Percentiles rank a stretch among this genome's conserved stretches.
Conservation (phyloP, 2,329 filamentous ascomycete species). For the Hymenoscyphus albidus region DNA sequence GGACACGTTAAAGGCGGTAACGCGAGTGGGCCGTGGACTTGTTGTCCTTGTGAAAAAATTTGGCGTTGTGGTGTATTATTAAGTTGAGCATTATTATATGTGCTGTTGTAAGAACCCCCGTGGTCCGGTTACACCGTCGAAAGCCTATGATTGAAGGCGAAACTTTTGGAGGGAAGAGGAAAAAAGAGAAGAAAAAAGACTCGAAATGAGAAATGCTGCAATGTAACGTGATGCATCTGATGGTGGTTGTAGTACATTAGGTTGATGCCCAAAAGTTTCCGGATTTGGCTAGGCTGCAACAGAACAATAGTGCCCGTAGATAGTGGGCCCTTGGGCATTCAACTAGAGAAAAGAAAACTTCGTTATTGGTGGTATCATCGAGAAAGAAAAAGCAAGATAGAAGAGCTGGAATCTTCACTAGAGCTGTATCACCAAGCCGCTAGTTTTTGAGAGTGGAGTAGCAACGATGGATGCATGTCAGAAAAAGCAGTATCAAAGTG, state of each 20-base stretch:
- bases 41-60: not conserved
- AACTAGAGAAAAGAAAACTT: slow-evolving; percentile 13
- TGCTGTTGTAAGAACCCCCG: not conserved
- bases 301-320: not conserved
- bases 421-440: slow-evolving; percentile 8
- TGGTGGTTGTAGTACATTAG: slow-evolving; percentile 14
- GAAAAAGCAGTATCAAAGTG: slow-evolving; percentile 10
- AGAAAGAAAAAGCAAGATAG: slow-evolving; percentile 15
- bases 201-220: not conserved
- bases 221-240: slow-evolving; percentile 7
- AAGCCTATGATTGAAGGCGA: not conserved
- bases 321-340: not conserved
- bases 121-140: not conserved
- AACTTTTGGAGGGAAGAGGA: slow-evolving; percentile 7
- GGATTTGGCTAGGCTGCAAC: not conserved
- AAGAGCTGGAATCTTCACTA: slow-evolving; percentile 10
- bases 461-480: not conserved
- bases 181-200: not conserved
- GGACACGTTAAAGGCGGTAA: not conserved
- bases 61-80: not conserved
- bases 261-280: slow-evolving; percentile 4
- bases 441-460: not conserved
- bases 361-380: slow-evolving; percentile 26
- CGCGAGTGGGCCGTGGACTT: not conserved
- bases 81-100: slow-evolving; percentile 3